These are phyloP conservation scores for Noccaea caerulescens DNA, from an alignment of 345 rosid genomes.

Conservation along the genomic window DNA sequence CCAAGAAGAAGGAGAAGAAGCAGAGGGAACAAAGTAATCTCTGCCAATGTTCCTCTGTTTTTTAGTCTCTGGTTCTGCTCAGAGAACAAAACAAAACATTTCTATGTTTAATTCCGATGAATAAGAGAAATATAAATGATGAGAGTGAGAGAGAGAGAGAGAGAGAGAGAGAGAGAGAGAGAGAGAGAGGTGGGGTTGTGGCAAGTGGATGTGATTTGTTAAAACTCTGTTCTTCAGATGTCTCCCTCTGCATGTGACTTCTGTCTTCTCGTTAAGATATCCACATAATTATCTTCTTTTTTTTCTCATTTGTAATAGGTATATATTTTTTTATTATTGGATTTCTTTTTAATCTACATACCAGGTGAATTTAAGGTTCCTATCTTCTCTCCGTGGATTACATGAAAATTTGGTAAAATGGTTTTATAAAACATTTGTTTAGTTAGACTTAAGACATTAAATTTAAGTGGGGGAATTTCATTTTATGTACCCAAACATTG, in stretches of 20 bases:
- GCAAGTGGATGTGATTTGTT: slow-evolving; percentile 58
- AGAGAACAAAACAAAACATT: slow-evolving; percentile 40
- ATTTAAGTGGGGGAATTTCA: no score
- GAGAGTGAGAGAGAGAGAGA: slow-evolving; percentile 26
- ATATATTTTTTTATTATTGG: neutral
- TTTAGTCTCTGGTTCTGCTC: slow-evolving; percentile 27
- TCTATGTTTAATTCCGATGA: slow-evolving; percentile 7
- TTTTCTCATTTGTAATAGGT: neutral
- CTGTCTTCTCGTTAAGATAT: slow-evolving; percentile 36
- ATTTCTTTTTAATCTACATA: neutral
- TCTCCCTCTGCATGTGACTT: slow-evolving; percentile 69
- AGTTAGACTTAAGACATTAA: neutral
- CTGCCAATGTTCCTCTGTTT: slow-evolving; percentile 32
- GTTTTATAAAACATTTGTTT: neutral
- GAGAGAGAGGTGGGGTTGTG: slow-evolving; percentile 43
- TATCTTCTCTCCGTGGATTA: neutral
- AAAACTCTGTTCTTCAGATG: slow-evolving; percentile 41
- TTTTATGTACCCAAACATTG: no score
- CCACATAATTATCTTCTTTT: slow-evolving; percentile 26
- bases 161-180: no score
- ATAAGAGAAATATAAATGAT: slow-evolving; percentile 18
- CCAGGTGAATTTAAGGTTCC: neutral
- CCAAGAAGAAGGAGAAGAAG: slow-evolving; percentile 31
- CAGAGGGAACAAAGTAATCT: slow-evolving; percentile 42
- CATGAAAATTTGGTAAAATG: neutral